A percentile compares a stretch with the other conserved stretches of the same genome.
Evolutionary conservation across 768 basidiomycete species (phyloP).

Genomic region (Suillus subaureus): DNA sequence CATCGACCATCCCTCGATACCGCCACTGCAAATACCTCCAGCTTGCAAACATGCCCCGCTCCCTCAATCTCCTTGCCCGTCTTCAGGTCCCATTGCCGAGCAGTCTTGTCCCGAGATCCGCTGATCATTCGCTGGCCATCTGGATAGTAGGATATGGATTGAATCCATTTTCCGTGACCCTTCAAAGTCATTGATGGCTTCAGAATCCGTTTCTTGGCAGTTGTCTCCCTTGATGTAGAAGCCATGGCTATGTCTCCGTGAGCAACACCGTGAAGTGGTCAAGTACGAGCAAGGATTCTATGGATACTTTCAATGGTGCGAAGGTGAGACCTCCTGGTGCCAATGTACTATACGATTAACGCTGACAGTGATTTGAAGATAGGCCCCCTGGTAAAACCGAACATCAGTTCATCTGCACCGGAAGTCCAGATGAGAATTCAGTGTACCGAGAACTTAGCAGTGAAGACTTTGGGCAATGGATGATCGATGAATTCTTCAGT

Average conservation of each 20-base stretch:
- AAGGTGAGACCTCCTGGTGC: neutral
- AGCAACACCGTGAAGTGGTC: neutral
- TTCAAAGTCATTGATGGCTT: neutral
- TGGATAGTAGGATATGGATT: neutral
- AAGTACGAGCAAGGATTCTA: neutral
- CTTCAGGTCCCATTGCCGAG: neutral
- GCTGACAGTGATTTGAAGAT: neutral
- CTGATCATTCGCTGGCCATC: neutral
- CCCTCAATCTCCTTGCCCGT: neutral
- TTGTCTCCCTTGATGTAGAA: neutral
- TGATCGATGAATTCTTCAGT: neutral
- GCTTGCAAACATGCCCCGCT: neutral
- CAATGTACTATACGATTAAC: neutral
- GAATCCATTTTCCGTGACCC: neutral
- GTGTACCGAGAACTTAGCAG: neutral
- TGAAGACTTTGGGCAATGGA: neutral
- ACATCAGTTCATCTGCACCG: neutral
- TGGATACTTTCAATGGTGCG: neutral
- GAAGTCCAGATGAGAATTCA: neutral
- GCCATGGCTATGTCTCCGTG: neutral
- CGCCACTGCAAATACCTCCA: no score
- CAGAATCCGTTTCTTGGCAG: neutral
- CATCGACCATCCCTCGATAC: neutral
- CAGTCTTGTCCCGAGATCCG: neutral
- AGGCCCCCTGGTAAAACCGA: neutral